Percentiles rank a stretch among this genome's conserved stretches.
phyloP scores from a whole-genome alignment of 345 rosid genomes.

The Acer campestre region DNA sequence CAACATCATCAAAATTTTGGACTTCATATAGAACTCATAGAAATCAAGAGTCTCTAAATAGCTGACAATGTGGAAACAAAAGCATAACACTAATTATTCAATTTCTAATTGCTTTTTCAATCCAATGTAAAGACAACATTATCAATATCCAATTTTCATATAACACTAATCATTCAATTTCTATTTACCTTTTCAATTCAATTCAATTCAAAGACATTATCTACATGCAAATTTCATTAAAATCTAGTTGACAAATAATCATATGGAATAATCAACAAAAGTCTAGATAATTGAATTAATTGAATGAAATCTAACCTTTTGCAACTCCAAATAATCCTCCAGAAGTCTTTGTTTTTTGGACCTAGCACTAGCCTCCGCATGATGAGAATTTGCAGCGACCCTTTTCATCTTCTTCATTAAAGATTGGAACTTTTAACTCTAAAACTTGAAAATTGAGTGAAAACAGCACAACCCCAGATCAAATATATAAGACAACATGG shows the following conservation, averaged over 20 bases:
- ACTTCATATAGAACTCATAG: neutral
- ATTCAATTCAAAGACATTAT: neutral
- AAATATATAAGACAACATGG: neutral
- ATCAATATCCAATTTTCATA: neutral
- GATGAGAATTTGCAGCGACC: slow-evolving; percentile 14
- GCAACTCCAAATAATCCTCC: slow-evolving; percentile 40
- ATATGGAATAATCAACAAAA: neutral
- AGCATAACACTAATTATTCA: neutral
- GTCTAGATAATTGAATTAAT: neutral
- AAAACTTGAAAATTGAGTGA: slow-evolving; percentile 2
- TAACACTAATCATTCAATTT: neutral
- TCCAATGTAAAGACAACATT: too few relatives aligned
- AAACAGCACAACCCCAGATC: neutral
- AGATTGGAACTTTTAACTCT: slow-evolving; percentile 17
- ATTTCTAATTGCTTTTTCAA: too few relatives aligned
- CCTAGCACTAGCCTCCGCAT: slow-evolving; percentile 23
- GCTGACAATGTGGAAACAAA: neutral
- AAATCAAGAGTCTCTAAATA: neutral
- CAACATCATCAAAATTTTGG: neutral
- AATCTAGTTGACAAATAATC: neutral
- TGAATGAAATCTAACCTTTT: slow-evolving; percentile 32
- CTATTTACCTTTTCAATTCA: neutral
- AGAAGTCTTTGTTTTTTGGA: slow-evolving; percentile 35
- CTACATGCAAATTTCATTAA: neutral
- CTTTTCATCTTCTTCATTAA: slow-evolving; percentile 33